phyloP scores from a whole-genome alignment of 2,329 filamentous ascomycete species.

The Fusarium proliferatum region DNA sequence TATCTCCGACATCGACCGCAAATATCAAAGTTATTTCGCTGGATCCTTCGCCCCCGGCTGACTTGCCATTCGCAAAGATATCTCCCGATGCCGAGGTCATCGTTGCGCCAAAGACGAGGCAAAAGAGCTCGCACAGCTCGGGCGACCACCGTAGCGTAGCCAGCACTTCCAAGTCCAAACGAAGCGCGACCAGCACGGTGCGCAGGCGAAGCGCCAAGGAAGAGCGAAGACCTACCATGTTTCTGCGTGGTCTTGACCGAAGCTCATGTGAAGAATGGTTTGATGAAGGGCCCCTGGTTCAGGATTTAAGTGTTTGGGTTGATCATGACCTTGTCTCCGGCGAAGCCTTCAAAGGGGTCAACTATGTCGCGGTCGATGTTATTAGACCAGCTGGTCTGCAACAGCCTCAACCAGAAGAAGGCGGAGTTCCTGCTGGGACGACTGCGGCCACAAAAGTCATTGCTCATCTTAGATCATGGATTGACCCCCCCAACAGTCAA shows the following conservation, averaged over 20 bases:
- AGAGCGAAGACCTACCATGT: constrained; percentile 74
- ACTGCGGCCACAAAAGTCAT: constrained; percentile 69
- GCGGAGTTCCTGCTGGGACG: constrained; percentile 64
- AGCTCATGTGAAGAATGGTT: constrained; percentile 80
- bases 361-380: constrained; percentile 86
- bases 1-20: constrained; percentile 94
- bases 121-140: constrained; percentile 73
- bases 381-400: constrained; percentile 83
- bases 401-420: constrained; percentile 74
- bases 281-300: constrained; percentile 69
- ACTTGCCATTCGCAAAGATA: constrained; percentile 88
- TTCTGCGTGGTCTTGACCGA: constrained; percentile 83
- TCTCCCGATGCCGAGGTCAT: constrained; percentile 96
- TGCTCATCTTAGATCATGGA: constrained; percentile 81
- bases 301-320: constrained; percentile 82
- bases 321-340: constrained; percentile 80
- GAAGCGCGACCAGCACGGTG: constrained; percentile 80
- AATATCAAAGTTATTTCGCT: constrained; percentile 88
- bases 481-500: constrained; percentile 85
- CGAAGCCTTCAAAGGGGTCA: constrained; percentile 79
- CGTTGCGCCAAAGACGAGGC: constrained; percentile 90
- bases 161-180: constrained; percentile 81
- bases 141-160: constrained; percentile 83
- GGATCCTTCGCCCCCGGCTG: constrained; percentile 75
- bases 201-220: constrained; percentile 69